Evolutionary conservation across 1,139 yeast species (phyloP).

Genomic region (Scheffersomyces parashehatae): DNA sequence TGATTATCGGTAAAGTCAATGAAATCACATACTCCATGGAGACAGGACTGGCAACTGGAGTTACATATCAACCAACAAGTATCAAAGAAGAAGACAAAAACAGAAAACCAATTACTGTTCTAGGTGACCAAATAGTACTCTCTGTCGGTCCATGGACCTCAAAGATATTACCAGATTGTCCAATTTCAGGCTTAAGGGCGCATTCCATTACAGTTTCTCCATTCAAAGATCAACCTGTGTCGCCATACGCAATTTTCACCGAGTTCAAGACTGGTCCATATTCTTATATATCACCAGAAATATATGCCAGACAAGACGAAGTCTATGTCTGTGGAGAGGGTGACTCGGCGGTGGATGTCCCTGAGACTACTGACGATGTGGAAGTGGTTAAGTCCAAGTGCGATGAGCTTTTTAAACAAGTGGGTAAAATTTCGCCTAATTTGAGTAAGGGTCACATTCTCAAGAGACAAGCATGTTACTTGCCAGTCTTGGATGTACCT

Average conservation of each 20-base stretch:
- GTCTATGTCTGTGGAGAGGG: slow-evolving; percentile 98
- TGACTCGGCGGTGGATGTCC: slow-evolving; percentile 84
- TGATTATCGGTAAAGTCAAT: slow-evolving; percentile 80
- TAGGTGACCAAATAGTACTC: slow-evolving; percentile 76
- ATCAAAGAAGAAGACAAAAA: slow-evolving; percentile 11
- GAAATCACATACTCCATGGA: slow-evolving; percentile 64
- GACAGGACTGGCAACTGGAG: slow-evolving; percentile 66
- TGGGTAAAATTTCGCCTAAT: slow-evolving; percentile 73
- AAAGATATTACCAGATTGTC: slow-evolving; percentile 84
- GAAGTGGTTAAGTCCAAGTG: slow-evolving; percentile 86
- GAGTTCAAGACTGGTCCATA: slow-evolving; percentile 71
- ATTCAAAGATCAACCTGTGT: slow-evolving; percentile 62
- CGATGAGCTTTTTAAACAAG: slow-evolving; percentile 81
- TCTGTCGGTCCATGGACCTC: slow-evolving; percentile 98
- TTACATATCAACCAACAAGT: slow-evolving; percentile 61
- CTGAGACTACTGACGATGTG: slow-evolving; percentile 93
- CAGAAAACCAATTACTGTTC: slow-evolving; percentile 34
- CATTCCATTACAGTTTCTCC: slow-evolving; percentile 94
- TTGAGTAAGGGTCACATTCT: slow-evolving; percentile 74
- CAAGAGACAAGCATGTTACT: slow-evolving; percentile 90
- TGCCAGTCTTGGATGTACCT: slow-evolving; percentile 92
- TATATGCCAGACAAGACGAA: slow-evolving; percentile 93
- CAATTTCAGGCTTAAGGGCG: slow-evolving; percentile 88
- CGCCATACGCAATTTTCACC: slow-evolving; percentile 93
- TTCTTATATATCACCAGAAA: slow-evolving; percentile 83